A percentile compares a stretch with the other conserved stretches of the same genome.
Evolutionary conservation across 139 green algal species (phyloP).

Genomic region (Monoraphidium neglectum): DNA sequence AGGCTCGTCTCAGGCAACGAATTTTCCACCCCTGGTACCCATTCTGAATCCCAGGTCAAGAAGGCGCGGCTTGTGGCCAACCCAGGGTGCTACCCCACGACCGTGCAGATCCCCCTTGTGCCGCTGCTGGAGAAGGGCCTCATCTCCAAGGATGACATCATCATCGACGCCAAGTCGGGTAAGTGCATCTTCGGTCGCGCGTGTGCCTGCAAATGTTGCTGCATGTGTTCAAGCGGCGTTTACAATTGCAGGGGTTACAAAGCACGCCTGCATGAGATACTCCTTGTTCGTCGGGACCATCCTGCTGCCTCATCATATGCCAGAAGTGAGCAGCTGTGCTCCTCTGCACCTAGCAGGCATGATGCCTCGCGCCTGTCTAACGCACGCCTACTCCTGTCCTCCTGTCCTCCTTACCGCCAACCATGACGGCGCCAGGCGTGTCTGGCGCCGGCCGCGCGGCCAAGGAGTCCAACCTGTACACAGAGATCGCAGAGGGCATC

Average conservation of each 20-base stretch:
- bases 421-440: slow-evolving; percentile 75
- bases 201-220: too few relatives aligned
- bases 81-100: slow-evolving; percentile 97
- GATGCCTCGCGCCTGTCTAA: too few relatives aligned
- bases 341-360: too few relatives aligned
- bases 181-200: neutral
- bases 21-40: neutral
- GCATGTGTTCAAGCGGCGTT: too few relatives aligned
- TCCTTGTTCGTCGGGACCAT: too few relatives aligned
- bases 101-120: slow-evolving; percentile 81
- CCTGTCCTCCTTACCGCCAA: too few relatives aligned
- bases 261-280: too few relatives aligned
- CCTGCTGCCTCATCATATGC: too few relatives aligned
- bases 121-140: slow-evolving; percentile 78
- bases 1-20: slow-evolving; percentile 15
- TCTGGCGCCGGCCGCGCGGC: slow-evolving; percentile 86
- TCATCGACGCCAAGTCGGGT: slow-evolving; percentile 97
- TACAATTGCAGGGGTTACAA: too few relatives aligned
- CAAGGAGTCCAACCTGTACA: slow-evolving; percentile 94
- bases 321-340: too few relatives aligned
- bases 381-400: too few relatives aligned
- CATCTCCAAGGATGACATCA: slow-evolving; percentile 90
- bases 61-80: slow-evolving; percentile 93
- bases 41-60: slow-evolving; percentile 48
- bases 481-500: slow-evolving; percentile 81